Evolutionary conservation across 1,284 basidiomycete species (phyloP), one percentile per base, ranked within the genome.

Genomic region (Puccinia polysora): DNA sequence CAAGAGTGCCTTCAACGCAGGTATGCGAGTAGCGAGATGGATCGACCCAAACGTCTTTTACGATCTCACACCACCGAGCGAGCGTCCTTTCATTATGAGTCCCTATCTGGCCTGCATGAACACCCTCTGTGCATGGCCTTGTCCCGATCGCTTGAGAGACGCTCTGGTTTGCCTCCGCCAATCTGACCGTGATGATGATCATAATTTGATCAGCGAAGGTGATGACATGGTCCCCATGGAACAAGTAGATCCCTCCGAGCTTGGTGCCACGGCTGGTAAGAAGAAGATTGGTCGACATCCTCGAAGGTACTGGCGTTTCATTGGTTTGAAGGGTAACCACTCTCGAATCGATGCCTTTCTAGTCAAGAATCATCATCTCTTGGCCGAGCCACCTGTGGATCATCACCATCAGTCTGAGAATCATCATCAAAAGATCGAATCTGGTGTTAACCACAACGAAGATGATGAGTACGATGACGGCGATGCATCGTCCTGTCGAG

Each of bases 1-100:
- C 1, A 73, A 65, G 58, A 72, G 63, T 28, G 75, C 76, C 0
- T 81, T 81, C 75, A 81, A 80, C 45, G 79, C 80, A 5, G 81
- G 81, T n/a, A 80, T 81, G 80, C 74, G 76, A 49, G 78, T 81
- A 6, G 80, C 80, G 25, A 75, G 79, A 49, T 76, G 78, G 75
- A 80, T 82, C 49, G 81, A 81, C 53, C 81, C 81, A 2, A 77
- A 75, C 32, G 78, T 78, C 1, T 77, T 75, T 67, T 79, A 77
- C 62, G 76, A 77, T 47, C 76, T 78, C 65, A 76, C 77, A n/a
- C 80, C 81, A 6, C 77, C 78, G 2, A 78, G 78, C 7, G 78
- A 78, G 0, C 73, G 81, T 0, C 81, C 81, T 0, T 82, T 78
- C 75, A 82, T 82, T 78, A 82, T 82, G 81, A 79, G 77, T 23